Evolutionary conservation across 345 rosid genomes (phyloP).

Genomic region (Schrenkiella parvula): DNA sequence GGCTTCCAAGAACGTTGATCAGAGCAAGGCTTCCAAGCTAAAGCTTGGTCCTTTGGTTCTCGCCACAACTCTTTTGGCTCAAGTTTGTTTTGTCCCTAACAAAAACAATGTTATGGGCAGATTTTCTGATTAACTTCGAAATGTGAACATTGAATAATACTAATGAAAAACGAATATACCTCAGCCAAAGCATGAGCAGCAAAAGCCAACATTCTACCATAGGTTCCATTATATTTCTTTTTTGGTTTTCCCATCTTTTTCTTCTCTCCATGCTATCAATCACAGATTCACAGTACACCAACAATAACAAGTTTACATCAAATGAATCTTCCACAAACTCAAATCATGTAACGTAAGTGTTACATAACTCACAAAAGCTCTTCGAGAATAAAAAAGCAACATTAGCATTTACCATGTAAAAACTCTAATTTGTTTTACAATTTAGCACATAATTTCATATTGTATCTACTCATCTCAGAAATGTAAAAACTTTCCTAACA

Average conservation of each 20-base stretch:
- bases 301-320: background rate
- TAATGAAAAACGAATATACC: constrained; percentile 40
- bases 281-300: background rate
- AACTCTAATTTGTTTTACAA: background rate
- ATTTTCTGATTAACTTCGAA: background rate
- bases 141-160: background rate
- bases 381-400: background rate
- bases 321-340: background rate
- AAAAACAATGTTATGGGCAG: background rate
- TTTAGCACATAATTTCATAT: background rate
- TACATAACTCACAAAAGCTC: background rate
- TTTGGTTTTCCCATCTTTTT: constrained; percentile 44
- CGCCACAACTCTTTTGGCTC: constrained; percentile 96
- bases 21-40: constrained; percentile 91
- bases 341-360: background rate
- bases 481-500: background rate
- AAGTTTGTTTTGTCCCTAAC: constrained; percentile 63
- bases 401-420: background rate
- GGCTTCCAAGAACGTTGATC: constrained; percentile 72
- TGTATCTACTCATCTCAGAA: background rate
- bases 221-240: constrained; percentile 47
- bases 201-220: constrained; percentile 76
- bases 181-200: constrained; percentile 96
- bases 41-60: constrained; percentile 67
- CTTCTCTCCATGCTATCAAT: constrained; percentile 38